A percentile compares a stretch with the other conserved stretches of the same genome.
phyloP scores from a whole-genome alignment of 306 rosid species.

The Ammopiptanthus mongolicus region DNA sequence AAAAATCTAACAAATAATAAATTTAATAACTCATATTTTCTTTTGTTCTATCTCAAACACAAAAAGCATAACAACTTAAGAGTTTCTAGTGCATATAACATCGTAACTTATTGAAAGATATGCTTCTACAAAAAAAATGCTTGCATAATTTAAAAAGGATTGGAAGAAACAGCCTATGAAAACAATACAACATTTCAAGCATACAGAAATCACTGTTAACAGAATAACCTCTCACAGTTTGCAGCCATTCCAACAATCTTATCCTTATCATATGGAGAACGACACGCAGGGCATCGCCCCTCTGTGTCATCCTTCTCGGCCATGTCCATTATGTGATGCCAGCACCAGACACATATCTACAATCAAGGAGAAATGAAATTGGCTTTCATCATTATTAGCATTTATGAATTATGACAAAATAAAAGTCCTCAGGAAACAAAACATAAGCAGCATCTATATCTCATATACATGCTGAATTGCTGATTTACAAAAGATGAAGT shows the following conservation, averaged over 20 bases:
- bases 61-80: neutral
- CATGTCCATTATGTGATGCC: conserved; percentile 98
- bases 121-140: neutral
- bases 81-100: neutral
- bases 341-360: conserved; percentile 99
- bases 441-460: neutral
- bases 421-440: neutral
- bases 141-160: neutral
- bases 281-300: conserved; percentile 98
- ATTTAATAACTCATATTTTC: neutral
- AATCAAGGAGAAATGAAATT: conserved; percentile 15
- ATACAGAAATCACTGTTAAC: conserved; percentile 8
- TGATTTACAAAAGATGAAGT: neutral
- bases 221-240: conserved; percentile 69
- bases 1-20: neutral
- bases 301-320: conserved; percentile 96
- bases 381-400: neutral
- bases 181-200: neutral
- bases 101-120: neutral
- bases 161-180: neutral
- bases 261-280: conserved; percentile 86
- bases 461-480: neutral
- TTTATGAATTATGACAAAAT: neutral
- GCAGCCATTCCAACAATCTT: conserved; percentile 93
- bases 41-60: neutral